Evolutionary conservation across 2,329 filamentous ascomycete genomes (phyloP), one percentile per base, ranked within the genome.

Genomic region (Cladosporium sp.): DNA sequence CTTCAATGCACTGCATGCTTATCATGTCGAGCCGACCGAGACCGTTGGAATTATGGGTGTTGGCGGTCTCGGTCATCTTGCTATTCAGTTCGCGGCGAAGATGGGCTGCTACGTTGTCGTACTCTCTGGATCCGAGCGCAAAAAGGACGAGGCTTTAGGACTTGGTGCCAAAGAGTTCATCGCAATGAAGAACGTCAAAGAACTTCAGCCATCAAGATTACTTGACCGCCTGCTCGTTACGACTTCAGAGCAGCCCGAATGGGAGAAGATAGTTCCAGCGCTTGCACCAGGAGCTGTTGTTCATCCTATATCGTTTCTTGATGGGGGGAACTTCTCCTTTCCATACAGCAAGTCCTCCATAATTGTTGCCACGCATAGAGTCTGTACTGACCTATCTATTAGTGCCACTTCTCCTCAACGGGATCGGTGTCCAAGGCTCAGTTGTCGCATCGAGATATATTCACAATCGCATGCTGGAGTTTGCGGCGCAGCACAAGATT

Each of bases 101-200:
- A 89, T 90, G 86, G 88, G 88, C 4, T 90, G 85, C 68, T 77
- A 80, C 52, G 81, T 88, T 4, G 81, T 82, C 1, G 88, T 85
- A 0, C 75, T 91, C 44, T 85, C 81, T 8, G 79, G 80, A 0
- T 81, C 82, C 7, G 77, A 81, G 53, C 75, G 73, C 58, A 92
- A 92, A 74, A 78, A 78, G 54, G 77, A 82, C 0, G 87, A 90
- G 61, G 85, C 86, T 0, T 64, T 70, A 51, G 64, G 76, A 59
- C 71, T 88, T 2, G 84, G 84, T 30, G 84, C 84, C 0, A 73
- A 72, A 39, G 79, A 80, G 58, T 85, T 86, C 59, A 76, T 84
- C 61, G 77, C 85, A 30, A 79, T 84, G 60, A 76, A 80, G 49
- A 72, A 66, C 9, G 66, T 60, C 15, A 72, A 70, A 54, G 68